Conservation (phyloP, 352 stramenopile genomes). For the Pythium apleroticum region DNA sequence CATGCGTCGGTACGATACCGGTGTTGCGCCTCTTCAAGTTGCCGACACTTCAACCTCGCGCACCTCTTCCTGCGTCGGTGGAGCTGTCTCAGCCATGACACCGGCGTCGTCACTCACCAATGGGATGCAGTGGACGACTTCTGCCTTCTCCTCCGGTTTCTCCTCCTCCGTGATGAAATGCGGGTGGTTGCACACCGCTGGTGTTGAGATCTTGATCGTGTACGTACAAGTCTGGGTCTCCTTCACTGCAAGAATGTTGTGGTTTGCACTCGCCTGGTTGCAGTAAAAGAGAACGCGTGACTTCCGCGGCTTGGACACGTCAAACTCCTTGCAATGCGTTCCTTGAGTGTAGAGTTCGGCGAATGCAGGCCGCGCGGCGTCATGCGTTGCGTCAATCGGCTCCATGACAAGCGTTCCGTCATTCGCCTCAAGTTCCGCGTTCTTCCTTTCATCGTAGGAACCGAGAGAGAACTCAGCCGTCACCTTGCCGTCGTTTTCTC, state of each 20-base stretch:
- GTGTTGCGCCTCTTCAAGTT: background rate
- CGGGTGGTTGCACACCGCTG: slow-evolving; percentile 74
- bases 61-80: background rate
- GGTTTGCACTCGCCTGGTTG: slow-evolving; percentile 56
- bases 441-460: slow-evolving; percentile 47
- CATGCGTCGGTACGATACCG: background rate
- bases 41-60: slow-evolving; percentile 20
- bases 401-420: slow-evolving; percentile 60
- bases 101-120: background rate
- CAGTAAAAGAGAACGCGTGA: slow-evolving; percentile 78
- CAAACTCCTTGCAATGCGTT: slow-evolving; percentile 75
- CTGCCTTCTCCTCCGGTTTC: slow-evolving; percentile 44
- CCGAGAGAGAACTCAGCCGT: slow-evolving; percentile 73
- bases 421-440: slow-evolving; percentile 43
- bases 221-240: slow-evolving; percentile 85
- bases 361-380: slow-evolving; percentile 65
- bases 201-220: slow-evolving; percentile 76
- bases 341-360: slow-evolving; percentile 69
- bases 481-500: slow-evolving; percentile 59
- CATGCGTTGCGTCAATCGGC: slow-evolving; percentile 77
- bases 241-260: slow-evolving; percentile 76
- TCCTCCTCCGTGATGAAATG: slow-evolving; percentile 78
- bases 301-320: slow-evolving; percentile 54
- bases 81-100: background rate
- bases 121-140: slow-evolving; percentile 77